These are phyloP conservation scores for Scedosporium dehoogii DNA, from an alignment of 2,329 filamentous ascomycete species.

Conservation along the genomic window DNA sequence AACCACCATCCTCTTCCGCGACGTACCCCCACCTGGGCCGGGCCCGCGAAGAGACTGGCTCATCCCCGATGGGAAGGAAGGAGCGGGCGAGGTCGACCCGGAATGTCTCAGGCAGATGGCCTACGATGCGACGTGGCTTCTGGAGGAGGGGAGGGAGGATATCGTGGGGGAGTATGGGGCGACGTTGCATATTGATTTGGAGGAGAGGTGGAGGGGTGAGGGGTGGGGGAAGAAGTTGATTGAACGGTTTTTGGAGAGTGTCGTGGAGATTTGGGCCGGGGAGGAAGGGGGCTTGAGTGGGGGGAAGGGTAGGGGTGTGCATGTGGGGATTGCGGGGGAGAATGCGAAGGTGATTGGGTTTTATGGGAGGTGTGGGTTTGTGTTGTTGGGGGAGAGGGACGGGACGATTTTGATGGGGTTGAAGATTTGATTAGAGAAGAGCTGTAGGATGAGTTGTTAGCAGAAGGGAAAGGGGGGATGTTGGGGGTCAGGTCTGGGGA, in stretches of 20 bases:
- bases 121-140: conserved; percentile 28
- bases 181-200: conserved; percentile 40
- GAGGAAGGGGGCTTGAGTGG: not conserved
- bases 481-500: not conserved
- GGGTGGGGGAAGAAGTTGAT: conserved; percentile 36
- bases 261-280: conserved; percentile 13
- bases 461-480: not conserved
- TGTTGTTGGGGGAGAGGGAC: conserved; percentile 23
- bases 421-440: conserved; percentile 18
- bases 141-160: conserved; percentile 25
- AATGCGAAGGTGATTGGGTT: conserved; percentile 37
- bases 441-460: not conserved
- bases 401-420: conserved; percentile 31
- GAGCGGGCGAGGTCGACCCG: conserved; percentile 17
- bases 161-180: conserved; percentile 25
- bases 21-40: not conserved
- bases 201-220: conserved; percentile 27
- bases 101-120: conserved; percentile 29
- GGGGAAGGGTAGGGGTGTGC: conserved; percentile 25
- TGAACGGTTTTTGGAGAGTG: conserved; percentile 28
- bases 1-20: conserved; percentile 19
- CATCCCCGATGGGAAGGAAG: not conserved
- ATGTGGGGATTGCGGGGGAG: conserved; percentile 33
- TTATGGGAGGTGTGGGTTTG: conserved; percentile 37
- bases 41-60: not conserved